Base-by-base conservation (phyloP, 176 grass and related monocot genomes). In the Oryza coarctata region DNA sequence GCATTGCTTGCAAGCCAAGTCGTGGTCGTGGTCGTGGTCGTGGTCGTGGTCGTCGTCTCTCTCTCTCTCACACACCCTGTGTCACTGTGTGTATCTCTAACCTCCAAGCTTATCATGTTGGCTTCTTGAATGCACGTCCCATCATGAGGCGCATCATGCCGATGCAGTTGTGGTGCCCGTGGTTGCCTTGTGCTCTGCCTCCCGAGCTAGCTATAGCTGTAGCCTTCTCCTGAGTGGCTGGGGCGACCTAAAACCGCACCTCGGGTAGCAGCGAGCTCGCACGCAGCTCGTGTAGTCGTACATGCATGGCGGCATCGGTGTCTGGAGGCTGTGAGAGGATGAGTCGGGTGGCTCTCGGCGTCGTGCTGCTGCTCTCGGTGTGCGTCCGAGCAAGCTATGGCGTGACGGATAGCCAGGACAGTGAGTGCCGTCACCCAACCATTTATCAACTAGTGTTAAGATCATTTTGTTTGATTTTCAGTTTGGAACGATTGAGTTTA, bases 1-100 rank as follows among this genome's bases (percentile, higher is more conserved):
- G 45, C 58, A 85, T 93, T 81, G 83, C 94, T 97, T 93, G 45
- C 49, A 93, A 97, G 88, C 63, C 80, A 91, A 89, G 94, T 77
- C 83, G 77, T 82, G 30, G 87, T 40, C 75, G 66, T 35, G 34
- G 5, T 35, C 34, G 6, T n/a, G n/a, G n/a, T n/a, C n/a, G n/a
- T n/a, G n/a, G n/a, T 69, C 29, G 60, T 45, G 25, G 43, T 50
- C 67, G 45, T 7, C 44, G 22, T 57, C 82, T 69, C 71, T 74
- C 26, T 20, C 20, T 1, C 66, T 12, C 33, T 3, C 7, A 39
- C 38, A 39, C 38, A 39, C 38, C 10, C 7, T 39, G 9, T 81
- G 60, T 39, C 68, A 60, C 66, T 82, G 50, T 79, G 55, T 58
- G 50, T 50, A 14, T 43, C 38, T 28, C 13, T 78, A 80, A 82